phyloP scores from a whole-genome alignment of 2,329 filamentous ascomycete genomes.

The Didymella lethalis region DNA sequence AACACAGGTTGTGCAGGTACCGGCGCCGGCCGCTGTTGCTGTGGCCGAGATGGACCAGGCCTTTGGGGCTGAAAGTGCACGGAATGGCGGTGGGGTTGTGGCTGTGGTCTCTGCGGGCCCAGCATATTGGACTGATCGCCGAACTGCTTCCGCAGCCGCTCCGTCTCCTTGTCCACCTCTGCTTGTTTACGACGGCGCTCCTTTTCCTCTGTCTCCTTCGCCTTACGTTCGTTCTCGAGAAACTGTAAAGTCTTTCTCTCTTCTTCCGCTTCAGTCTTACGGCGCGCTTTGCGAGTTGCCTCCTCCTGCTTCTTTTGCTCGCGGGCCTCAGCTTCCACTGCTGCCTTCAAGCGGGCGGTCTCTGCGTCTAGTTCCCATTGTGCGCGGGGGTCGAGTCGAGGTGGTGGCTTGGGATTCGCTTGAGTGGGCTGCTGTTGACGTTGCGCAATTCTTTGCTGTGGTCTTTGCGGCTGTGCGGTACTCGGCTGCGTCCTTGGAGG shows the following conservation, averaged over 20 bases:
- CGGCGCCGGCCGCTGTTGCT: constrained; percentile 28
- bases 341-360: constrained; percentile 56
- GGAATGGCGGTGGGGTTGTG: constrained; percentile 37
- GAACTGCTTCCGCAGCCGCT: constrained; percentile 72
- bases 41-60: constrained; percentile 22
- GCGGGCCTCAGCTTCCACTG: constrained; percentile 54
- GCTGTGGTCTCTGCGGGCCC: constrained; percentile 25
- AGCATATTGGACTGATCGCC: constrained; percentile 57
- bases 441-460: constrained; percentile 47
- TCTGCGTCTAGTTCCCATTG: constrained; percentile 63
- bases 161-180: constrained; percentile 75
- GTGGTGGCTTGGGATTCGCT: constrained; percentile 31
- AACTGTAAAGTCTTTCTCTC: constrained; percentile 51
- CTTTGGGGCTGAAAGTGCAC: constrained; percentile 29
- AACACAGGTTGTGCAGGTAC: constrained; percentile 29
- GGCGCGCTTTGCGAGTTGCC: constrained; percentile 62
- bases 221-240: constrained; percentile 55
- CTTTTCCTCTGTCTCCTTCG: constrained; percentile 71
- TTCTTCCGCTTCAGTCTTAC: constrained; percentile 65
- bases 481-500: constrained; percentile 18
- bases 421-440: constrained; percentile 40
- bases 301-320: constrained; percentile 57
- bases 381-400: constrained; percentile 56
- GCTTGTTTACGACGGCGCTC: constrained; percentile 63
- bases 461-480: constrained; percentile 9